Conservation (phyloP, 2,329 filamentous ascomycete genomes). For the Tolypocladium inflatum region DNA sequence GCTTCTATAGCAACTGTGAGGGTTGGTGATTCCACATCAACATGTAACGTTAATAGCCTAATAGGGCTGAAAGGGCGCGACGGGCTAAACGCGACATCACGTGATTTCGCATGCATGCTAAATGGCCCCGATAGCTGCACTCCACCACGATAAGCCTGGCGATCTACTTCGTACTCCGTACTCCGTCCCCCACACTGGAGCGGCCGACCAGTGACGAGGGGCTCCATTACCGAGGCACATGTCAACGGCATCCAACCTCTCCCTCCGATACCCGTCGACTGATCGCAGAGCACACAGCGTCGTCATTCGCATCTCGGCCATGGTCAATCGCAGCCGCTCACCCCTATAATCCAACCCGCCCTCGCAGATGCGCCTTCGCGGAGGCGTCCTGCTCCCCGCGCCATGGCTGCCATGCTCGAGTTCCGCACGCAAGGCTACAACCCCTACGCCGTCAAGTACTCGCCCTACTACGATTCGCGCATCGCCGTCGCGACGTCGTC, state of each 20-base stretch:
- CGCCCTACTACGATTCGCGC: conserved; percentile 92
- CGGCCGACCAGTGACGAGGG: neutral
- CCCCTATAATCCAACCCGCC: neutral
- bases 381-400: conserved; percentile 3
- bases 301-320: neutral
- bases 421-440: conserved; percentile 91
- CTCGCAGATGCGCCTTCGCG: neutral
- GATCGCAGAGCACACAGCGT: neutral
- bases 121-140: conserved; percentile 8
- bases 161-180: neutral
- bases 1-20: neutral
- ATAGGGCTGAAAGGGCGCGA: neutral
- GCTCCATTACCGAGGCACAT: conserved; percentile 24
- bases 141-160: neutral
- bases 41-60: neutral
- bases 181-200: conserved; percentile 5
- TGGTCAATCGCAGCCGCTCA: neutral
- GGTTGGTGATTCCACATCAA: neutral
- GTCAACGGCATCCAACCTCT: conserved; percentile 6
- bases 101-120: conserved; percentile 9
- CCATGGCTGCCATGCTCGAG: conserved; percentile 69
- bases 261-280: neutral
- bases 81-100: conserved; percentile 15
- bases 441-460: conserved; percentile 96
- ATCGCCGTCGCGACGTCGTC: conserved; percentile 84